Conservation (phyloP, 2,329 filamentous ascomycete species). For the Diaporthe destruens region DNA sequence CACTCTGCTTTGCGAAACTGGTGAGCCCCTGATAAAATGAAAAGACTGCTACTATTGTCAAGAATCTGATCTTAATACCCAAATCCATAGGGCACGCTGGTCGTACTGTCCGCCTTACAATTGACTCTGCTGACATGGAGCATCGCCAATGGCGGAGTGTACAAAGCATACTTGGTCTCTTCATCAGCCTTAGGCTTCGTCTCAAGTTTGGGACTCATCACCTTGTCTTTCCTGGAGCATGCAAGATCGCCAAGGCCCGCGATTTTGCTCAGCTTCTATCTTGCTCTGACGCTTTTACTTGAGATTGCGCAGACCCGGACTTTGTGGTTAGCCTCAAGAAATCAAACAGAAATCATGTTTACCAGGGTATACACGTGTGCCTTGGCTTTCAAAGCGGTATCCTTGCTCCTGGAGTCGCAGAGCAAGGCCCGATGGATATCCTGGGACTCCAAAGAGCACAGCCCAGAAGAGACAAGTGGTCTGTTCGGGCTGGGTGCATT, state of each 20-base stretch:
- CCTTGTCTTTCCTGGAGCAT: slow-evolving; percentile 51
- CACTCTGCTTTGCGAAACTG: background rate
- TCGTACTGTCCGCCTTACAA: background rate
- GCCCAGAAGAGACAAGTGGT: slow-evolving; percentile 51
- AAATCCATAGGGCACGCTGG: background rate
- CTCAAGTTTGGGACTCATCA: slow-evolving; percentile 48
- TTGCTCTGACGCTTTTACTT: slow-evolving; percentile 58
- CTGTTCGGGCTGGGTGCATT: slow-evolving; percentile 49
- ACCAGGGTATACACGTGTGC: slow-evolving; percentile 40
- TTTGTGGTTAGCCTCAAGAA: slow-evolving; percentile 51
- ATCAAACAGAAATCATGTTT: slow-evolving; percentile 36
- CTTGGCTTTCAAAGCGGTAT: slow-evolving; percentile 48
- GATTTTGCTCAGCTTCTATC: slow-evolving; percentile 55
- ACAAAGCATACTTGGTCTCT: slow-evolving; percentile 41
- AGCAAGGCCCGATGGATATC: slow-evolving; percentile 55
- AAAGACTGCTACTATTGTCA: background rate
- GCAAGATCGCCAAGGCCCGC: slow-evolving; percentile 55
- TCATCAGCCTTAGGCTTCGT: slow-evolving; percentile 45
- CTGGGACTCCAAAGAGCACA: slow-evolving; percentile 55
- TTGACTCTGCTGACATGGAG: slow-evolving; percentile 8
- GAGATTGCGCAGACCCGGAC: slow-evolving; percentile 59
- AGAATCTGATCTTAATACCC: background rate
- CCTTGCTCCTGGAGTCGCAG: slow-evolving; percentile 55
- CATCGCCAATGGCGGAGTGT: slow-evolving; percentile 19
- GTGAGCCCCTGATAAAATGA: background rate